Evolutionary conservation across 176 grass and related monocot species (phyloP).

Genomic region (Aechmea fasciata): DNA sequence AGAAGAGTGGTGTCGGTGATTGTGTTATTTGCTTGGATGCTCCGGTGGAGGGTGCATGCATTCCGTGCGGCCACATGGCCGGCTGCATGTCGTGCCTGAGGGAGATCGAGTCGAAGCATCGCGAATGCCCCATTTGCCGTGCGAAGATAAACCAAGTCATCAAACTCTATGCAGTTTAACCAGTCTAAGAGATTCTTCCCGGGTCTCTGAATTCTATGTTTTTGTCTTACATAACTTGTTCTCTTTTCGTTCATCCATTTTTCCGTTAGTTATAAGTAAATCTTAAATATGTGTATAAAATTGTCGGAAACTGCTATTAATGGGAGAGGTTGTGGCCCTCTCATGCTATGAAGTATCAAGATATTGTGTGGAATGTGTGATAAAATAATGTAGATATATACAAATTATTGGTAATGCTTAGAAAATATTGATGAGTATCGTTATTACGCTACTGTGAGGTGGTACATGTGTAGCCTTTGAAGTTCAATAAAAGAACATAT

Average conservation of each 20-base stretch:
- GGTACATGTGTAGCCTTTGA: too few relatives aligned
- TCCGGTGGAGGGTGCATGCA: conserved; percentile 82
- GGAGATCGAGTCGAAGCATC: conserved; percentile 79
- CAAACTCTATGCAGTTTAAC: conserved; percentile 84
- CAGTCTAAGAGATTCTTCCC: neutral
- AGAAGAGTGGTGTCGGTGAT: neutral
- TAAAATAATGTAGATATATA: neutral
- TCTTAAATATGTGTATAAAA: neutral
- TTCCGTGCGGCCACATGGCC: conserved; percentile 96
- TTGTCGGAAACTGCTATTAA: conserved; percentile 1
- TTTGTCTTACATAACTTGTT: too few relatives aligned
- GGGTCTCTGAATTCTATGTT: neutral
- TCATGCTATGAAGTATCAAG: conserved; percentile 1
- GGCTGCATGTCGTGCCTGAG: conserved; percentile 90
- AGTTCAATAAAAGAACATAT: too few relatives aligned
- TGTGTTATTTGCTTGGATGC: conserved; percentile 95
- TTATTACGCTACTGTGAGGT: too few relatives aligned
- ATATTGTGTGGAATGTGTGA: conserved; percentile 2
- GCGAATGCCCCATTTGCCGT: conserved; percentile 89
- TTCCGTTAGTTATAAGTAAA: neutral
- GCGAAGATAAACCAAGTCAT: conserved; percentile 74
- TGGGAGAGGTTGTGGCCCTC: neutral
- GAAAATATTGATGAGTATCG: too few relatives aligned
- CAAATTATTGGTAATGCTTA: neutral
- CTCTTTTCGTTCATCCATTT: neutral